Percentiles rank a stretch among this genome's conserved stretches.
These are phyloP conservation scores for Epichloe sibirici DNA, from an alignment of 2,329 filamentous ascomycete species.

Conservation along the genomic window DNA sequence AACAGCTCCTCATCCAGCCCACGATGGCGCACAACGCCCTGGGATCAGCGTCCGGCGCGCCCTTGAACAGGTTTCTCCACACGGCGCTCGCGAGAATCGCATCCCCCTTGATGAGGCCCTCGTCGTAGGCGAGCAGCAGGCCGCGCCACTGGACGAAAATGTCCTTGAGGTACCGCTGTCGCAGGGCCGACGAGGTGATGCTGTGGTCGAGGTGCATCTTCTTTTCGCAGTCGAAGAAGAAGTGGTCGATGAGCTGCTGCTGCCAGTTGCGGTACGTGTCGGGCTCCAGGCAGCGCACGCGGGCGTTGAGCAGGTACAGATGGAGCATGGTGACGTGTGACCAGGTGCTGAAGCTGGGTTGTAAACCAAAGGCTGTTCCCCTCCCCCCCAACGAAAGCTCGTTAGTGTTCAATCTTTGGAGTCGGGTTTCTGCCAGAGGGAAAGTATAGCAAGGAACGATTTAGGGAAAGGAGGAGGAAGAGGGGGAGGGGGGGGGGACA, in stretches of 20 bases:
- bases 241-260: slow-evolving; percentile 86
- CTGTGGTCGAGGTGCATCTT: slow-evolving; percentile 73
- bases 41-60: slow-evolving; percentile 38
- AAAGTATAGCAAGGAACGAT: no score
- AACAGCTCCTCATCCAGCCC: slow-evolving; percentile 39
- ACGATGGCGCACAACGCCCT: slow-evolving; percentile 41
- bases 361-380: slow-evolving; percentile 56
- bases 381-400: background rate
- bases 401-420: background rate
- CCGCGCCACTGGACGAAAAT: slow-evolving; percentile 90
- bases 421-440: background rate
- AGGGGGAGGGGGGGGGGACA: background rate
- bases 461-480: background rate
- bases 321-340: slow-evolving; percentile 92
- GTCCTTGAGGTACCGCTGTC: slow-evolving; percentile 67
- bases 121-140: slow-evolving; percentile 70
- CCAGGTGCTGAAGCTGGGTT: slow-evolving; percentile 89
- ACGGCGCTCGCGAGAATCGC: slow-evolving; percentile 68
- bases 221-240: slow-evolving; percentile 81
- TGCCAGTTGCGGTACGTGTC: slow-evolving; percentile 65
- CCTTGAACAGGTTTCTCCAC: slow-evolving; percentile 91
- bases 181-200: slow-evolving; percentile 43
- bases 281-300: slow-evolving; percentile 65
- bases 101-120: slow-evolving; percentile 66
- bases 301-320: slow-evolving; percentile 81